These are phyloP conservation scores for Zarea fungicola DNA, from an alignment of 2,329 filamentous ascomycete genomes.

Conservation along the genomic window DNA sequence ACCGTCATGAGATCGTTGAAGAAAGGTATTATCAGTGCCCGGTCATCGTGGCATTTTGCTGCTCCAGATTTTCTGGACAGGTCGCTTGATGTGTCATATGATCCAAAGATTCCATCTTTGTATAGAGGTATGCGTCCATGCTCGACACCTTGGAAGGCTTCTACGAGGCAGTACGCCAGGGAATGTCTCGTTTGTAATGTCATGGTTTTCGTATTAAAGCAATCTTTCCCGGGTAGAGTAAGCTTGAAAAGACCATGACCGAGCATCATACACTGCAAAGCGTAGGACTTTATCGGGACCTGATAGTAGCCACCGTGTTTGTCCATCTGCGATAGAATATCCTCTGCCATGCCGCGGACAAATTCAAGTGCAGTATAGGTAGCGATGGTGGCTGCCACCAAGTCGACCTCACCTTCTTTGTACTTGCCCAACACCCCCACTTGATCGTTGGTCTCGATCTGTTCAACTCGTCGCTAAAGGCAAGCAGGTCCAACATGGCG, in stretches of 20 bases:
- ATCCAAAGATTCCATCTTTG: constrained; percentile 23
- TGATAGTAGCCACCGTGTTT: background rate
- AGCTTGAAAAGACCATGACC: background rate
- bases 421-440: constrained; percentile 25
- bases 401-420: constrained; percentile 22
- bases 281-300: background rate
- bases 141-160: constrained; percentile 22
- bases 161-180: constrained; percentile 20
- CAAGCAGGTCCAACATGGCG: background rate
- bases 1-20: constrained; percentile 16
- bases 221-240: constrained; percentile 16
- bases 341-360: constrained; percentile 18
- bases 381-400: constrained; percentile 26
- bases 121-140: constrained; percentile 15
- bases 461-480: background rate
- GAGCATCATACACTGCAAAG: too few species aligned
- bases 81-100: constrained; percentile 24
- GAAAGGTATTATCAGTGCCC: constrained; percentile 24
- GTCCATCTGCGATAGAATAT: background rate
- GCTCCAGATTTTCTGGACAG: constrained; percentile 22
- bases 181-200: constrained; percentile 23
- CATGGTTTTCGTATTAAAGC: constrained; percentile 24
- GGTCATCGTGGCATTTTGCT: constrained; percentile 31
- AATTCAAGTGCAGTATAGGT: constrained; percentile 26
- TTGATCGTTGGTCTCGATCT: background rate